Percentiles rank a stretch among this genome's conserved stretches.
Conservation (phyloP, 495 filamentous ascomycete genomes). For the Xylaria cubensis region DNA sequence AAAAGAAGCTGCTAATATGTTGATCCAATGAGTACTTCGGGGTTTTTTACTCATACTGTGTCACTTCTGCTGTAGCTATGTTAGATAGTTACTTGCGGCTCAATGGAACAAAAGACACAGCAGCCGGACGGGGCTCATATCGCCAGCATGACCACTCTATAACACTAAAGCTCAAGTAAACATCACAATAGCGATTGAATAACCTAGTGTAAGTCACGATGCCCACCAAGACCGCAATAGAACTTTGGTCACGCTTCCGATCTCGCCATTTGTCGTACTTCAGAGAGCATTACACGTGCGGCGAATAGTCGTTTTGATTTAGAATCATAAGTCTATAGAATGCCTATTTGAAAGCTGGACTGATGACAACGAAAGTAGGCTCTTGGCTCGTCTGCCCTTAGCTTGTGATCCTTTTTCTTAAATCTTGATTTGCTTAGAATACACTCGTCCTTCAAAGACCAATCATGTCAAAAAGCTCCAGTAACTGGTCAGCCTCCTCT, state of each 20-base stretch:
- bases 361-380: neutral
- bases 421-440: neutral
- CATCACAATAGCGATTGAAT: neutral
- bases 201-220: neutral
- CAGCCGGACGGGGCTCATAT: neutral
- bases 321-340: slow-evolving; percentile 10
- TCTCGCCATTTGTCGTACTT: slow-evolving; percentile 1
- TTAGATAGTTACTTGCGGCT: neutral
- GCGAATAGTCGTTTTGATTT: neutral
- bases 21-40: neutral
- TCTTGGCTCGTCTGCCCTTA: neutral
- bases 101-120: neutral
- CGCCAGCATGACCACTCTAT: neutral
- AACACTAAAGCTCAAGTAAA: neutral
- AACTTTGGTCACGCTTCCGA: neutral
- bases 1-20: neutral
- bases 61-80: neutral
- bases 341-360: neutral
- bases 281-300: neutral
- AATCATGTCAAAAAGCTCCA: slow-evolving; percentile 2
- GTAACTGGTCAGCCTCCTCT: neutral
- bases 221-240: neutral
- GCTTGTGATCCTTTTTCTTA: neutral
- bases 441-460: neutral
- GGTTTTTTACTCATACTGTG: neutral